Base-by-base conservation (phyloP, 2,329 filamentous ascomycete genomes). In the Calonectria fujianensis region DNA sequence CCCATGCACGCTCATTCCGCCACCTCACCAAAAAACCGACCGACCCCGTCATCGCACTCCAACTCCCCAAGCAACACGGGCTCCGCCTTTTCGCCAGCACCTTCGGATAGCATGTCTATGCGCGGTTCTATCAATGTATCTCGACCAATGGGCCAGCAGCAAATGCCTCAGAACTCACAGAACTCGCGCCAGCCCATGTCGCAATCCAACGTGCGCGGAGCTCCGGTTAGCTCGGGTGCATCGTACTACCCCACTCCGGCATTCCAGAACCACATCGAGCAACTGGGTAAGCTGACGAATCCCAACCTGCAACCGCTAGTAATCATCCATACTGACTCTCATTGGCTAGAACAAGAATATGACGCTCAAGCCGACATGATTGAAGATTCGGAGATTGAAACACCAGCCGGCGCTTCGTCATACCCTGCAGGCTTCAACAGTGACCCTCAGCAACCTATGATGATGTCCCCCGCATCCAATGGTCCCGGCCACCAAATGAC, bases 201-300 rank as follows among this genome's bases (percentile, higher is more conserved):
- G 80, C 85, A 87, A 31, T 67, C 82, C 45, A 81, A 82, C 67
- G 74, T 85, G 77, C 79, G 83, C 73, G 82, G 82, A 80, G 83
- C 83, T 57, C 82, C 85, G 78, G 82, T 86, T 75, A 85, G 84
- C 77, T 83, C 87, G 59, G 81, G 86, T 74, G 84, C 88, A 64
- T 84, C 89, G 69, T 98, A 94, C 86, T 98, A 98, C 83, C 93
- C 94, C 65, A 94, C 95, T 73, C 94, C 95, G 24, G 87, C 88
- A 2, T 98, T 98, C 86, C 95, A 97, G 83, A 97, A 94, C 85
- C 96, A 98, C 85, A 96, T 97, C 86, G 95, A 97, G 86, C 95
- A 98, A 89, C 92, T 98, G 85, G 96, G 96, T 94, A 95, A 94
- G 96, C 89, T 90, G 83, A 85, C 90, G 89, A 88, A 82, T 10